Base-by-base conservation (phyloP, 2,329 filamentous ascomycete species). In the Penicillium palitans region DNA sequence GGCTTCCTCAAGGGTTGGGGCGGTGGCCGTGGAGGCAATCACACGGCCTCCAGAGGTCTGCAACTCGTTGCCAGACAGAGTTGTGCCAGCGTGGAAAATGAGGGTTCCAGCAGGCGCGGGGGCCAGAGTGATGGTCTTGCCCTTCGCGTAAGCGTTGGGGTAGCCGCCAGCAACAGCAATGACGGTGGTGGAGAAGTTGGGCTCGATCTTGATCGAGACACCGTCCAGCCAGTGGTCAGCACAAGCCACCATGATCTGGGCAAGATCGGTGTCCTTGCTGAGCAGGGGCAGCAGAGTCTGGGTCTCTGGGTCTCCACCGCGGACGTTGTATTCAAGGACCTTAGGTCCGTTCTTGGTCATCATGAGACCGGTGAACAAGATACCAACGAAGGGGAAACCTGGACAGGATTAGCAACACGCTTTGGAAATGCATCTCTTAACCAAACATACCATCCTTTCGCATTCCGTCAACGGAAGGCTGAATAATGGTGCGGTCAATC, bases 81-180 rank as follows among this genome's bases (percentile, higher is more conserved):
- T 83, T 3, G 95, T 99, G 29, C 95, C 95, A 6, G 95, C 95
- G 72, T 99, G 95, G 85, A 99, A 99, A 61, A 97, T 85, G 61
- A 89, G 87, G 61, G 84, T 88, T 60, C 81, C 79, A 77, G 80
- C 51, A 76, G 80, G 55, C 78, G 78, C 24, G 72, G 89, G 79
- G 51, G 80, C 78, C 44, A 89, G 68, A 29, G 72, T 81, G 71
- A 89, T 88, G 12, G 79, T 73, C 44, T 81, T 90, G 55, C 91
- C 92, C 79, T 96, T 96, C 52, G 85, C 83, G 74, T 98, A 98
- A 1, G 85, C 81, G 55, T 88, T 90, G 6, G 95, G 95, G 73
- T 99, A 99, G 3, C 95, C 95, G 24, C 89, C 91, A 9, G 95
- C 90, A 54, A 93, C 91, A 19, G 96, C 88, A n/a, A 98, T 92